phyloP scores from a whole-genome alignment of 495 filamentous ascomycete genomes.

The Collariella sp. region DNA sequence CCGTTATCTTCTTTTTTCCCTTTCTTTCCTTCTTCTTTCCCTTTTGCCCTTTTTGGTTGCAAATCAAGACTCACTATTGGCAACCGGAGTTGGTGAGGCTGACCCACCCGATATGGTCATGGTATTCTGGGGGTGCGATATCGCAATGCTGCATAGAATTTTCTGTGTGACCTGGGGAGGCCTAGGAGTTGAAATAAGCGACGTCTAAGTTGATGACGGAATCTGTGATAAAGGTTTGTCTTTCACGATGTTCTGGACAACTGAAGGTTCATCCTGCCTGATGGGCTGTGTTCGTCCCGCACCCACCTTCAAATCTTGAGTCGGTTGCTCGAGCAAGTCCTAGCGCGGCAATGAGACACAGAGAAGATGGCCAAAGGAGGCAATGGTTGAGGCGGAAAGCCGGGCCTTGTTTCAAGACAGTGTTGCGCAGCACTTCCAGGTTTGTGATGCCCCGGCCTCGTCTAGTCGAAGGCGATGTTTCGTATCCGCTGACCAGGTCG shows the following conservation, averaged over 20 bases:
- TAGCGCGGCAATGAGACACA: constrained; percentile 1
- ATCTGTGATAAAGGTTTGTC: background rate
- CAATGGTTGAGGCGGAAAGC: background rate
- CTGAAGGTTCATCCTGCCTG: background rate
- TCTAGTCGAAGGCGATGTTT: background rate
- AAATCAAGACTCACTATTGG: constrained; percentile 1
- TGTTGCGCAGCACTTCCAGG: background rate
- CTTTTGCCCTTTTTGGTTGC: background rate
- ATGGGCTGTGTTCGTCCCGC: background rate
- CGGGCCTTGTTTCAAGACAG: background rate
- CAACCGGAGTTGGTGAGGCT: background rate
- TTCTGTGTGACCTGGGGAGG: background rate
- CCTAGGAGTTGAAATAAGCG: too few relatives aligned
- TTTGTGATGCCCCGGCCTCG: background rate
- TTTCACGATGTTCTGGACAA: background rate
- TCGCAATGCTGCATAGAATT: background rate
- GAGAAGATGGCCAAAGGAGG: constrained; percentile 7
- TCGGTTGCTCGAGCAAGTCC: background rate
- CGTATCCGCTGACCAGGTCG: too few relatives aligned
- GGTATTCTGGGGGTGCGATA: background rate
- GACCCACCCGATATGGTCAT: constrained; percentile 4
- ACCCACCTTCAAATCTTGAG: background rate
- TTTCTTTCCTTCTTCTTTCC: background rate
- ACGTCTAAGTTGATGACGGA: too few relatives aligned
- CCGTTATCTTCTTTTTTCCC: background rate